Evolutionary conservation across 2,329 filamentous ascomycete genomes (phyloP), one percentile per base, ranked within the genome.

Genomic region (Lachnellula arida): DNA sequence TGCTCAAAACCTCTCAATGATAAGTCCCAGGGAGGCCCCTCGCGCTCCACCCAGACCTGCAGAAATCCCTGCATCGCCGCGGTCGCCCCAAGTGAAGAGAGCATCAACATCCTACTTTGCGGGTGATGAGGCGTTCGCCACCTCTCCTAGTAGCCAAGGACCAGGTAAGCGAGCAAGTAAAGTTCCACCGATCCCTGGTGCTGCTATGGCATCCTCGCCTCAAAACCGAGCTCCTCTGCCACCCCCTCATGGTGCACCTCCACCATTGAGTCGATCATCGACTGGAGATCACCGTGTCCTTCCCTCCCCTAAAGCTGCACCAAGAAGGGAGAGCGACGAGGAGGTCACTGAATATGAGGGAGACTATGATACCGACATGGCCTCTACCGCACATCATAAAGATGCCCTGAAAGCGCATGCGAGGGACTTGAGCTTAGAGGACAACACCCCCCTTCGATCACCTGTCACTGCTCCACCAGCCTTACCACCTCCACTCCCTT

Each of bases 301-400:
- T 11, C 73, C 76, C 12, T 74, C 79, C 15, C 72, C 74, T 53
- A 72, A 72, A 11, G 63, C 67, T 9, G 71, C 74, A 55, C 76
- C 75, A 58, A 80, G 75, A 46, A 74, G 80, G 42, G 86, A 87
- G 14, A 86, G 84, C 25, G 87, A 88, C 57, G 90, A 88, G 57
- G 91, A 95, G 67, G 81, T 91, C 35, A 95, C 91, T 0, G 93
- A 97, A 68, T 97, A 97, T 68, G 94, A 99, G 69, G 94, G 93
- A 6, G 94, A 97, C 68, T 97, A 97, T 70, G 94, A 97, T 65
- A 97, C 94, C 6, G 94, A 97, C 70, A 97, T 97, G 68, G 92
- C 88, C 1, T 90, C 92, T n/a, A 87, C 90, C 9, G 91, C 84
- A n/a, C 90, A 89, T 54, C 91, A 96, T 72, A 97, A 96, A 73